Evolutionary conservation across 768 basidiomycete genomes (phyloP), one percentile per base, ranked within the genome.

Genomic region (Lactifluus echinatus): DNA sequence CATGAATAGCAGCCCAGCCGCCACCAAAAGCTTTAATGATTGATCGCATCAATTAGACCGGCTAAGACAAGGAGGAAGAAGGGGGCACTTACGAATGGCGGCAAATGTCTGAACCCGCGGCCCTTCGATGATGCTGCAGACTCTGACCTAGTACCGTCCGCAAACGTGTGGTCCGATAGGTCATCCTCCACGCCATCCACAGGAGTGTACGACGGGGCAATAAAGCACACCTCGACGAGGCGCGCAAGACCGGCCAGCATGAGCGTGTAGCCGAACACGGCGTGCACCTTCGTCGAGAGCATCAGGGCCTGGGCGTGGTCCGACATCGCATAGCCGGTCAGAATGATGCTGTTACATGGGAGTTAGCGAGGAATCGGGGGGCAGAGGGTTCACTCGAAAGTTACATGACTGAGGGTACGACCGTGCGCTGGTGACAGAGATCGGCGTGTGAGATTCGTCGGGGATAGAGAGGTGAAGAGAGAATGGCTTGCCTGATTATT

Each of bases 241-340:
- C 94, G 83, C 0, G 87, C 70, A 15, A 86, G 55, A 19, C 91
- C 94, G 6, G 93, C 94, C 1, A 84, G 74, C 77, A 92, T 90
- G 24, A 97, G 79, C 0, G 87, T 86, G 61, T 81, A 77, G n/a
- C 93, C 93, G 61, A 95, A 95, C 58, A 85, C 76, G 0, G 78
- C 76, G 66, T 95, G 93, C 3, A 94, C 86, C 85, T 89, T 63
- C 1, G 91, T 89, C 0, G 91, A 91, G 37, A 94, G 74, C 82
- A 83, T 85, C 48, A 93, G 75, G 4, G 81, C 83, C 72, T 97
- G 93, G 0, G 81, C 81, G 62, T 96, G 93, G 43, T 89, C 84
- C 0, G 88, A 87, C 89, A 96, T 94, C 0, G 86, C 93, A 85
- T 89, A 95, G 6, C 94, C 94, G 0, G 94, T 96, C 57, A 96